phyloP scores from a whole-genome alignment of 306 rosid genomes.

The Trifolium repens region DNA sequence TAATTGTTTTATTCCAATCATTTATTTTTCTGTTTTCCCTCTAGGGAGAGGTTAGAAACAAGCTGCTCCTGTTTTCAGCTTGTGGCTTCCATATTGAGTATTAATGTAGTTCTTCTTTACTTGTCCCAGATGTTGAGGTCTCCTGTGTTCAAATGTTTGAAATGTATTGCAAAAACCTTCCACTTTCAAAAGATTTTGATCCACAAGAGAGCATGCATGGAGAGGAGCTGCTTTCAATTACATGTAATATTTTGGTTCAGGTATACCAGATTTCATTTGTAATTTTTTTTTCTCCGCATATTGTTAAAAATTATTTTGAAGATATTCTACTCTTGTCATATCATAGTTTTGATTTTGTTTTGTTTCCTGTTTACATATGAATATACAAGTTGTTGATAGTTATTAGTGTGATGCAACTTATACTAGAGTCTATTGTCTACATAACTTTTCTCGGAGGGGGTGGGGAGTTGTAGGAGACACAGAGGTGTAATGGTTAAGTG shows the following conservation, averaged over 20 bases:
- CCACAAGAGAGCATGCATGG: conserved; percentile 90
- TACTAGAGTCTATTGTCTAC: conserved; percentile 6
- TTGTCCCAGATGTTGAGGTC: conserved; percentile 76
- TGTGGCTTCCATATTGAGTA: conserved; percentile 36
- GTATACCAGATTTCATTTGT: conserved; percentile 47
- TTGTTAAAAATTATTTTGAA: conserved; percentile 1
- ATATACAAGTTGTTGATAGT: conserved; percentile 13
- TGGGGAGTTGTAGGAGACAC: neutral
- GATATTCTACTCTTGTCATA: neutral
- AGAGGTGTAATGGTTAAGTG: neutral
- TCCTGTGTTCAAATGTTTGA: conserved; percentile 79
- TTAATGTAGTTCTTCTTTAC: conserved; percentile 42
- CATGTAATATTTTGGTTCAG: conserved; percentile 80
- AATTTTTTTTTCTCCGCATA: neutral
- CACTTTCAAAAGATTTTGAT: conserved; percentile 90
- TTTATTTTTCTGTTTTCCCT: neutral
- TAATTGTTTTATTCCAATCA: conserved; percentile 6
- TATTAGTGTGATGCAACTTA: conserved; percentile 6
- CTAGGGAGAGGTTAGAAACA: conserved; percentile 10
- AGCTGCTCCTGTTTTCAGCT: conserved; percentile 32
- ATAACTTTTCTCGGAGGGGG: neutral
- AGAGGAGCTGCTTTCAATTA: conserved; percentile 87
- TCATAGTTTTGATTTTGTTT: neutral
- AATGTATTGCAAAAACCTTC: conserved; percentile 78
- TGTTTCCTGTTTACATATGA: neutral